Evolutionary conservation across 2,329 filamentous ascomycete species (phyloP).

Genomic region (Xylariaceae sp.): DNA sequence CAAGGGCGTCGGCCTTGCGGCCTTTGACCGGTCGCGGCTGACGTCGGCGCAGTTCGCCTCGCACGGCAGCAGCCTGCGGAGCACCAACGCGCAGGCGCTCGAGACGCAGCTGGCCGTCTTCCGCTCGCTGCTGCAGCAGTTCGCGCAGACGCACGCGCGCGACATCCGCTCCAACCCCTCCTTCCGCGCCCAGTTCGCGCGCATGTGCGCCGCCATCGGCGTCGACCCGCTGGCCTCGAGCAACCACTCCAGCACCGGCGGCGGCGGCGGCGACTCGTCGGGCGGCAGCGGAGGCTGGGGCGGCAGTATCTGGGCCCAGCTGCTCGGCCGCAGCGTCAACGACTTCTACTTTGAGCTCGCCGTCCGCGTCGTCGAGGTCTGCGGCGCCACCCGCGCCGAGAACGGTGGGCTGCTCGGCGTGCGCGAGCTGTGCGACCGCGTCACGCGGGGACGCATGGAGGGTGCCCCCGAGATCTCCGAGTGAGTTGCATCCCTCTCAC

Average conservation of each 20-base stretch:
- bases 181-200: slow-evolving; percentile 94
- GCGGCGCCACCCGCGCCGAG: slow-evolving; percentile 74
- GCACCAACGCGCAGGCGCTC: slow-evolving; percentile 74
- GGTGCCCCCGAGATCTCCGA: slow-evolving; percentile 76
- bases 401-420: slow-evolving; percentile 90
- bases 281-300: slow-evolving; percentile 38
- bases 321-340: slow-evolving; percentile 84
- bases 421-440: slow-evolving; percentile 67
- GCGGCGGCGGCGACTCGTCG: slow-evolving; percentile 38
- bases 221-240: slow-evolving; percentile 81
- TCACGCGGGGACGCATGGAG: slow-evolving; percentile 65
- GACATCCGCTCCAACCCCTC: slow-evolving; percentile 93
- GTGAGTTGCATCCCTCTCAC: slow-evolving; percentile 32
- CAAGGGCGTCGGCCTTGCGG: slow-evolving; percentile 82
- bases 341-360: slow-evolving; percentile 98
- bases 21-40: slow-evolving; percentile 78
- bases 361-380: slow-evolving; percentile 91
- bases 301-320: slow-evolving; percentile 82
- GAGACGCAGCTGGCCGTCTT: slow-evolving; percentile 93
- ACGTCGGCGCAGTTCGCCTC: slow-evolving; percentile 84
- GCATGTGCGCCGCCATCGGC: slow-evolving; percentile 96
- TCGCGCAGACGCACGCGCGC: slow-evolving; percentile 87
- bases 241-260: slow-evolving; percentile 29
- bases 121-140: slow-evolving; percentile 89
- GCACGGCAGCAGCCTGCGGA: slow-evolving; percentile 82